phyloP scores from a whole-genome alignment of 2,329 filamentous ascomycete species.

The Gremmenia infestans region DNA sequence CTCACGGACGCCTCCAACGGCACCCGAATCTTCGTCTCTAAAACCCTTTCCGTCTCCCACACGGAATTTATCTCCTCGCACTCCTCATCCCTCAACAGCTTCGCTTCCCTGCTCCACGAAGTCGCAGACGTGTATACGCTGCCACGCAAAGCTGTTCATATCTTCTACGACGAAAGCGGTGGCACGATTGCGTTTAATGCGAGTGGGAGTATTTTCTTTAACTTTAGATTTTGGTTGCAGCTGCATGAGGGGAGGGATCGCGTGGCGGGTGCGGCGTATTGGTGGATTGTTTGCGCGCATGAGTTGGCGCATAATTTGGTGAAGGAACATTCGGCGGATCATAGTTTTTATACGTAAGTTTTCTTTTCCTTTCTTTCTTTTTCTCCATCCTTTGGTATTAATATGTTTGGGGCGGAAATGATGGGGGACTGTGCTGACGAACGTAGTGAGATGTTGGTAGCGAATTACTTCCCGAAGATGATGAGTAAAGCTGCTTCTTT shows the following conservation, averaged over 20 bases:
- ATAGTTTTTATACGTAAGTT: constrained; percentile 73
- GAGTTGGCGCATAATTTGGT: constrained; percentile 95
- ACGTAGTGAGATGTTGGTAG: constrained; percentile 65
- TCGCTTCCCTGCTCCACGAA: constrained; percentile 65
- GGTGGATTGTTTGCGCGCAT: constrained; percentile 94
- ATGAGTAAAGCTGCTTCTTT: constrained; percentile 35
- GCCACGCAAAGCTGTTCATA: constrained; percentile 63
- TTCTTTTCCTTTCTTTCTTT: not conserved
- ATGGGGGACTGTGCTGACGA: constrained; percentile 16
- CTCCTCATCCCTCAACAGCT: constrained; percentile 58
- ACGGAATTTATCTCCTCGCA: constrained; percentile 58
- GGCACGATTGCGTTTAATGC: constrained; percentile 91
- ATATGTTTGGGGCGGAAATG: not conserved
- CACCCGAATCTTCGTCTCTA: constrained; percentile 69
- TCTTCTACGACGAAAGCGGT: constrained; percentile 78
- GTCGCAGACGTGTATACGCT: constrained; percentile 70
- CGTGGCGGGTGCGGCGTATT: constrained; percentile 61
- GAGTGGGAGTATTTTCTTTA: constrained; percentile 86
- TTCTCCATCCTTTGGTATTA: not conserved
- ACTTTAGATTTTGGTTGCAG: constrained; percentile 79
- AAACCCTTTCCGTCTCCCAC: constrained; percentile 43
- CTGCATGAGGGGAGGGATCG: constrained; percentile 57
- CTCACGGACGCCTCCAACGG: constrained; percentile 65
- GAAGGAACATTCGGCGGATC: constrained; percentile 66
- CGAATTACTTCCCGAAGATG: constrained; percentile 71